Evolutionary conservation across 805 yeast genomes (phyloP).

Genomic region (Ogataea glucozyma): DNA sequence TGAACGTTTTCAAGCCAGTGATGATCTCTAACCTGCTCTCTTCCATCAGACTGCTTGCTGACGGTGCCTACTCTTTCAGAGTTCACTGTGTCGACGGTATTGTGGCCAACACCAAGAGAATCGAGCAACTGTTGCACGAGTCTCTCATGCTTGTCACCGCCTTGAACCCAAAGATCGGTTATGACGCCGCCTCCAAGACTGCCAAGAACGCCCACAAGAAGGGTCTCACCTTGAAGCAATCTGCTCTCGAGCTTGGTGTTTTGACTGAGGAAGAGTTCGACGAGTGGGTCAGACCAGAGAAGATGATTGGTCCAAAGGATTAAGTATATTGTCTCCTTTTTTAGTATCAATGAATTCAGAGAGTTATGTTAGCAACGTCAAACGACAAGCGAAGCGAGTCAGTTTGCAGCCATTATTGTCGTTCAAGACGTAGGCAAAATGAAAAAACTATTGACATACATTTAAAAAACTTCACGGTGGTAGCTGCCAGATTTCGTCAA

Average conservation of each 20-base stretch:
- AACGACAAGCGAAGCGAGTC: neutral
- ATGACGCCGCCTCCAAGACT: constrained; percentile 94
- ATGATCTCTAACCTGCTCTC: constrained; percentile 87
- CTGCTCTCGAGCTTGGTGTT: constrained; percentile 89
- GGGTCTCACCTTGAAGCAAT: constrained; percentile 92
- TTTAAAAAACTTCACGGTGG: no score
- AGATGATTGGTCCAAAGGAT: constrained; percentile 91
- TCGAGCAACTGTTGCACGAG: constrained; percentile 84
- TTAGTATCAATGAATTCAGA: neutral
- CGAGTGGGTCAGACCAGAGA: constrained; percentile 96
- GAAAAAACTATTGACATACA: no score
- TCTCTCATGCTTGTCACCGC: constrained; percentile 98
- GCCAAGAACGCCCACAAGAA: constrained; percentile 99
- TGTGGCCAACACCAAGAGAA: constrained; percentile 82
- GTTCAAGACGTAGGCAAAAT: no score
- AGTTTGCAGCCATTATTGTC: neutral
- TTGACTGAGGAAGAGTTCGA: constrained; percentile 85
- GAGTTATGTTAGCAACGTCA: no score
- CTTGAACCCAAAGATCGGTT: constrained; percentile 97
- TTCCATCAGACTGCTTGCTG: constrained; percentile 86
- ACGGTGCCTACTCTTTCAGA: constrained; percentile 88
- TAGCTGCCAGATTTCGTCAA: no score
- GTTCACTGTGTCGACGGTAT: constrained; percentile 94
- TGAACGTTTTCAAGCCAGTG: constrained; percentile 97
- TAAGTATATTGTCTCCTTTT: no score